Percentiles rank a stretch among this genome's conserved stretches.
These are phyloP conservation scores for Ophiostoma quercus DNA, from an alignment of 2,329 filamentous ascomycete species.

Conservation along the genomic window DNA sequence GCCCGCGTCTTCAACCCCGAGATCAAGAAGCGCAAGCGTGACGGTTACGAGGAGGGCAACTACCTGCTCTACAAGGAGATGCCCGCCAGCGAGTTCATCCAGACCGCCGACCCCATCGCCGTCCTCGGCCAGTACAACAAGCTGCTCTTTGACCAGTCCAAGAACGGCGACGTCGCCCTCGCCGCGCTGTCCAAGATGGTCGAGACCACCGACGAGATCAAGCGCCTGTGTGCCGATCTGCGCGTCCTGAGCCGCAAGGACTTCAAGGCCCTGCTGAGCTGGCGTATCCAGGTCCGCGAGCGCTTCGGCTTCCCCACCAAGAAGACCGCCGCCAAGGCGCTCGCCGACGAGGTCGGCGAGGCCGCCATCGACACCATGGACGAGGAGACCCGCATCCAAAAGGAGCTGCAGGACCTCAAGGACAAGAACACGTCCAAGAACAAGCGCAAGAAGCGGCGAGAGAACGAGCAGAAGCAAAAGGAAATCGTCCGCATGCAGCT, in stretches of 20 bases:
- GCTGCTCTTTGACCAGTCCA: slow-evolving; percentile 74
- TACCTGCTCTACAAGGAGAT: slow-evolving; percentile 89
- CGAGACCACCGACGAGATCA: slow-evolving; percentile 79
- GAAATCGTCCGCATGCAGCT: slow-evolving; percentile 96
- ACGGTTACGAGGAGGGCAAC: slow-evolving; percentile 95
- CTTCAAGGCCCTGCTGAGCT: slow-evolving; percentile 82
- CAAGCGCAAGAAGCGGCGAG: slow-evolving; percentile 76
- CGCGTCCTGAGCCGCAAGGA: slow-evolving; percentile 91
- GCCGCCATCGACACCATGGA: slow-evolving; percentile 84
- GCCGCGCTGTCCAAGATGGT: slow-evolving; percentile 79
- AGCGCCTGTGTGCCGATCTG: slow-evolving; percentile 71
- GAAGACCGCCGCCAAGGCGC: slow-evolving; percentile 53
- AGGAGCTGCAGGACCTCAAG: slow-evolving; percentile 75
- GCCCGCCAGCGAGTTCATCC: slow-evolving; percentile 85
- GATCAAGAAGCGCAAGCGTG: slow-evolving; percentile 93
- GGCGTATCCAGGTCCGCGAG: slow-evolving; percentile 83
- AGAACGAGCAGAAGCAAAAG: slow-evolving; percentile 91
- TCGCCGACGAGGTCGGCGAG: slow-evolving; percentile 58
- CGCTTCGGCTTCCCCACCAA: slow-evolving; percentile 83
- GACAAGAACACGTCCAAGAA: slow-evolving; percentile 71
- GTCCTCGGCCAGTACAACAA: slow-evolving; percentile 83
- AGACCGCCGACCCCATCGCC: slow-evolving; percentile 86
- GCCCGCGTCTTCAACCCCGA: slow-evolving; percentile 98
- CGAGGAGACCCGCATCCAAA: slow-evolving; percentile 84
- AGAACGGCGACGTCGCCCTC: slow-evolving; percentile 77